Conservation (phyloP, 2,329 filamentous ascomycete species). For the Endoconidiophora polonica region DNA sequence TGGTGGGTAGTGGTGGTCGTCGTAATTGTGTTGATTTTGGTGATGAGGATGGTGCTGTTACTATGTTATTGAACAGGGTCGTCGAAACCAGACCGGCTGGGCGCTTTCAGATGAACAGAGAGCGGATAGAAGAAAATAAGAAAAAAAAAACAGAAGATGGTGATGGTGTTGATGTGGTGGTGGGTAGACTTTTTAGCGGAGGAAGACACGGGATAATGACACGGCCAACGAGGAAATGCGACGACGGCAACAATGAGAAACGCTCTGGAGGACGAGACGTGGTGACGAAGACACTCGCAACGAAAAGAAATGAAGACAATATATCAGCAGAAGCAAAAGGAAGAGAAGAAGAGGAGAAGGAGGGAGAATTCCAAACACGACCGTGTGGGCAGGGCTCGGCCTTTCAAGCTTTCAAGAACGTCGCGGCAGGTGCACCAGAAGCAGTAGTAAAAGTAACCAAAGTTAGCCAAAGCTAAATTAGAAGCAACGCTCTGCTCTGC, state of each 20-base stretch:
- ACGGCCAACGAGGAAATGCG: background rate
- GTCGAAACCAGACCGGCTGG: slow-evolving; percentile 12
- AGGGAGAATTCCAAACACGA: background rate
- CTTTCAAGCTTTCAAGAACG: too few species aligned
- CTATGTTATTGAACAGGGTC: background rate
- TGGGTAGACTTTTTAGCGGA: background rate
- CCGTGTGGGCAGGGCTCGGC: too few species aligned
- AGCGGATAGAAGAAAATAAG: slow-evolving; percentile 1
- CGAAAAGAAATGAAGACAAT: slow-evolving; percentile 10
- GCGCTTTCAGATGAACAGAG: slow-evolving; percentile 8
- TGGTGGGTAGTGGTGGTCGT: background rate
- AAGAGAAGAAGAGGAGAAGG: background rate
- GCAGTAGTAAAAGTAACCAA: too few species aligned
- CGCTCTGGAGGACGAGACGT: background rate
- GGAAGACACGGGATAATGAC: background rate
- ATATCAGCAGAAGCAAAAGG: background rate
- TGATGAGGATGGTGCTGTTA: background rate
- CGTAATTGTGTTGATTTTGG: background rate
- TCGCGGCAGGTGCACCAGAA: too few species aligned
- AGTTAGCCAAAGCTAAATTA: too few species aligned
- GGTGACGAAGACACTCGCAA: background rate
- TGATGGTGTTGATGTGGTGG: slow-evolving; percentile 1
- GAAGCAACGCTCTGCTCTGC: too few species aligned
- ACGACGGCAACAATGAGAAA: background rate
- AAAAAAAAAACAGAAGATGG: slow-evolving; percentile 1